Evolutionary conservation across 257 asterid genomes (phyloP), one percentile per base, ranked within the genome.

Genomic region (Fraxinus cuspidata): DNA sequence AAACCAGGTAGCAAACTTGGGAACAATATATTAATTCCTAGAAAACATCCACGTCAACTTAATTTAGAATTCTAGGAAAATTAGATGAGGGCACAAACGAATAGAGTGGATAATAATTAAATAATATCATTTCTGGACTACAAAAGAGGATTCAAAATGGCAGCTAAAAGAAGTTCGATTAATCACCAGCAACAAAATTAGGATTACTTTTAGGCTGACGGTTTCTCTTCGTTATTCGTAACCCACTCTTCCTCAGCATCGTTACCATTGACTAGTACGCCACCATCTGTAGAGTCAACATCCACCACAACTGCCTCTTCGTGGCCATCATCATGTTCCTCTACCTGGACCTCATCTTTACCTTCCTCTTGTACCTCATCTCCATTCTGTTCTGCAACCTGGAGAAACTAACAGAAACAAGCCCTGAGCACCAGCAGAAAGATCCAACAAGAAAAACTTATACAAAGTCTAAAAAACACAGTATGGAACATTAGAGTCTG

Each of bases 241-340:
- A 96, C 97, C 96, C 96, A 89, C 95, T 90, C 88, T 92, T 93
- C 95, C 82, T 87, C 96, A 77, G 85, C 95, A 82, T 90, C 98
- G 31, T 86, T 87, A 23, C 92, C 97, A 10, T 90, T 92, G 78
- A 92, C 89, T 56, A 90, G 91, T 68, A 90, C 88, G 27, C 90
- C 93, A 72, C 97, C 94, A 78, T 91, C 95, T 31, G 91, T 88
- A 74, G 98, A 92, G 80, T 93, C 99, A 44, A 90, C 94, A 79
- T 91, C 98, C 75, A 86, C 94, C 76, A 89, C 92, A 56, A 86
- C 90, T 76, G 87, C 90, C 87, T 88, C 97, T 83, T 89, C 97
- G 75, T 77, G 96, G 76, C 88, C 84, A 79, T 85, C 92, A 63
- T 80, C 88, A 76, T 78, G 94, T 69, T 80, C 94, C 76, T 88